Evolutionary conservation across 352 stramenopile genomes (phyloP), one percentile per base, ranked within the genome.

Genomic region (Phytopythium ostracodes): DNA sequence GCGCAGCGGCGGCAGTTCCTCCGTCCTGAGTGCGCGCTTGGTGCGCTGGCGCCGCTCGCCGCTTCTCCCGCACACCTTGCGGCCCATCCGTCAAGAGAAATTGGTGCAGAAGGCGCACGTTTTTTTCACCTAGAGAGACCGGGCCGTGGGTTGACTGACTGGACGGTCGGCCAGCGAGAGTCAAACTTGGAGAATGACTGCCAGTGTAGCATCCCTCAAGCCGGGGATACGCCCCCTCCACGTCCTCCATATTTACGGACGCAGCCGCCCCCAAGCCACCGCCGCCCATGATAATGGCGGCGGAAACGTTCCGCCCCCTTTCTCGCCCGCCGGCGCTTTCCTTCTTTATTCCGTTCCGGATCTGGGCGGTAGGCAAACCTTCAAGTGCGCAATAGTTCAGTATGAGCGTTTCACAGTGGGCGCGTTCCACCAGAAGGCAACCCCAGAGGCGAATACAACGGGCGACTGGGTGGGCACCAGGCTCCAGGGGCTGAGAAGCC

Each of bases 251-350:
- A n/a, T n/a, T n/a, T n/a, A n/a, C n/a, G 24, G 42, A 25, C 42
- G 42, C 42, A 47, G 42, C 42, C 42, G 42, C 42, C 17, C 17
- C 14, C 15, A 24, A 6, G 27, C 38, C n/a, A 25, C 49, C 2
- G 9, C 9, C 31, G 31, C 31, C 31, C 31, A 36, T 36, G 31
- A 36, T 4, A 36, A 36, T 36, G 31, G 31, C 47, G 24, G 49
- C 47, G 25, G 24, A 20, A 56, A 56, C 51, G 51, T 57, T 46
- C 51, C 51, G 51, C 51, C 51, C 51, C 51, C 35, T 29, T 57
- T 57, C 51, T 43, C 46, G 46, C 44, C 18, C 8, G 15, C 20
- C n/a, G n/a, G n/a, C n/a, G n/a, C n/a, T n/a, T n/a, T 53, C 46
- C 50, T 27, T 42, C 29, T 31, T 36, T 56, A 29, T 56, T 56